Evolutionary conservation across 495 filamentous ascomycete species (phyloP).

Genomic region (Bacidia gigantensis): DNA sequence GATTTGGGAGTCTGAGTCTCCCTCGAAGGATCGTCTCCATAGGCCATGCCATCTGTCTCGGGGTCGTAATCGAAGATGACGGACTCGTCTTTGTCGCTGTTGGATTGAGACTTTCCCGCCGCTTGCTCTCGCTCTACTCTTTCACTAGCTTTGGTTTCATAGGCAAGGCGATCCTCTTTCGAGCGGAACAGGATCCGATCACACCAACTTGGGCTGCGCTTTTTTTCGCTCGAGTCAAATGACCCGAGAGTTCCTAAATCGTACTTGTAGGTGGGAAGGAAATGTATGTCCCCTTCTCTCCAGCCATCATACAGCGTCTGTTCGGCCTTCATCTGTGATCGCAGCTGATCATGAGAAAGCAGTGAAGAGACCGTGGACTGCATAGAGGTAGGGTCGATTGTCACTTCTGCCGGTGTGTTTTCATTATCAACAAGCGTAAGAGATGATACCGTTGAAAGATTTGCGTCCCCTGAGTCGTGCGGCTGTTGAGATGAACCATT

Average conservation of each 20-base stretch:
- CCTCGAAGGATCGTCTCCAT: constrained; percentile 38
- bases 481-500: constrained; percentile 6
- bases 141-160: constrained; percentile 56
- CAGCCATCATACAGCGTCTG: constrained; percentile 85
- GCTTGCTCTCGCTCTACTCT: constrained; percentile 58
- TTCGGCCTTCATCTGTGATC: constrained; percentile 51
- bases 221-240: constrained; percentile 92
- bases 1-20: constrained; percentile 26
- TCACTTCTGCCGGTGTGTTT: neutral
- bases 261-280: constrained; percentile 92
- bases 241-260: constrained; percentile 85
- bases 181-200: constrained; percentile 88
- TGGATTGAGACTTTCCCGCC: constrained; percentile 71
- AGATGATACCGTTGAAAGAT: neutral
- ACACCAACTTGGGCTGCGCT: constrained; percentile 88
- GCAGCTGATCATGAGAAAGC: constrained; percentile 81
- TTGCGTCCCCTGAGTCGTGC: too few species aligned
- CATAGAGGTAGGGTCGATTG: constrained; percentile 49
- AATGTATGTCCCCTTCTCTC: constrained; percentile 76
- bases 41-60: constrained; percentile 42
- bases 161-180: constrained; percentile 51
- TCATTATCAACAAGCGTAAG: neutral
- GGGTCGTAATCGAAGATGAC: constrained; percentile 87
- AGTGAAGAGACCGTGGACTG: constrained; percentile 77
- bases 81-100: constrained; percentile 58